Conservation (phyloP, 192 early-diverging fungal genomes). For the Umbelopsis sp. region DNA sequence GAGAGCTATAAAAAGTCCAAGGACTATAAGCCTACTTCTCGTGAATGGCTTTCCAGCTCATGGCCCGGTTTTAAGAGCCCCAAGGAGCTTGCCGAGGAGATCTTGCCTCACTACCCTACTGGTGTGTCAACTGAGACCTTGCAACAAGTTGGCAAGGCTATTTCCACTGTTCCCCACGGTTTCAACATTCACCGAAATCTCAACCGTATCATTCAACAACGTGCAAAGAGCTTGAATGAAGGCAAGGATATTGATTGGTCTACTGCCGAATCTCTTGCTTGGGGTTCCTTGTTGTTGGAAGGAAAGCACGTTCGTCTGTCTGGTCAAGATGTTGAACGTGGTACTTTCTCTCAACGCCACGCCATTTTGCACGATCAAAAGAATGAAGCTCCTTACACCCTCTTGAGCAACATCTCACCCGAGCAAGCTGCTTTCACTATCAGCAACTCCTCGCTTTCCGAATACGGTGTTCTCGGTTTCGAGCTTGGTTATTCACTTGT, state of each 20-base stretch:
- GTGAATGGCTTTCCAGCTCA: conserved; percentile 94
- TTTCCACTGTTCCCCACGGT: conserved; percentile 78
- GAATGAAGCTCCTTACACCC: conserved; percentile 80
- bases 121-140: conserved; percentile 77
- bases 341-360: conserved; percentile 99
- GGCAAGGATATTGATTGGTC: conserved; percentile 94
- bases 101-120: conserved; percentile 72
- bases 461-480: conserved; percentile 94
- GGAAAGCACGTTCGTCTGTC: conserved; percentile 91
- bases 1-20: conserved; percentile 90
- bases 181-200: conserved; percentile 90
- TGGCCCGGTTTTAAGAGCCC: conserved; percentile 90
- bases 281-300: conserved; percentile 88
- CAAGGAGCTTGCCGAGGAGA: conserved; percentile 69
- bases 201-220: conserved; percentile 79
- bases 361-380: conserved; percentile 96
- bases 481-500: conserved; percentile 97
- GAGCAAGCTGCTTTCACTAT: conserved; percentile 89
- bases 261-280: conserved; percentile 92
- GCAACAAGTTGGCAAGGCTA: conserved; percentile 80
- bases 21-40: conserved; percentile 84
- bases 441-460: conserved; percentile 94
- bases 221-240: conserved; percentile 78
- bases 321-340: conserved; percentile 98
- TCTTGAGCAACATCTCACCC: conserved; percentile 84